These are phyloP conservation scores for Nitzschia palea DNA, from an alignment of 108 stramenopile species.

Conservation along the genomic window DNA sequence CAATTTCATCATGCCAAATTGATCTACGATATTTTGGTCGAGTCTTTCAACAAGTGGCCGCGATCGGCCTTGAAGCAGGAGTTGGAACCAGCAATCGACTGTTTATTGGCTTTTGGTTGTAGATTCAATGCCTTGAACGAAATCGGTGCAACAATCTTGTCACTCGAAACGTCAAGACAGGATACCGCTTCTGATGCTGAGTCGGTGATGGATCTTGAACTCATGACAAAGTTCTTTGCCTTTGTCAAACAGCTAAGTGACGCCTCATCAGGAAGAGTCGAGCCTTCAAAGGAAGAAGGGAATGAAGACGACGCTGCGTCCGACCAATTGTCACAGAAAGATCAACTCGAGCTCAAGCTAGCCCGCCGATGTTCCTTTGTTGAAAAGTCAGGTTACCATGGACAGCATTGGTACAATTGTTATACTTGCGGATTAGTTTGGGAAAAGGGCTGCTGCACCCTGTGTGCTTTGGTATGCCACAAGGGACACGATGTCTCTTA, in stretches of 20 bases:
- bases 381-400: constrained; percentile 72
- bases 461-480: constrained; percentile 81
- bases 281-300: neutral
- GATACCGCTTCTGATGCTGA: neutral
- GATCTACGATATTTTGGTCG: constrained; percentile 12
- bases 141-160: constrained; percentile 25
- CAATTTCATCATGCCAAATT: constrained; percentile 11
- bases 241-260: constrained; percentile 12
- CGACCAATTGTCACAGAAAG: neutral
- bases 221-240: constrained; percentile 1
- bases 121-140: constrained; percentile 18
- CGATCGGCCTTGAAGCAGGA: neutral
- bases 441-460: constrained; percentile 86
- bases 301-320: neutral
- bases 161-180: neutral
- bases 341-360: neutral
- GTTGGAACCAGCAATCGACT: neutral
- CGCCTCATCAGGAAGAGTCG: neutral
- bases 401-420: constrained; percentile 85
- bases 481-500: constrained; percentile 84
- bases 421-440: constrained; percentile 81
- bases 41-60: constrained; percentile 11
- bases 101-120: constrained; percentile 14
- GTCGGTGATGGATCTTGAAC: neutral
- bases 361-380: constrained; percentile 54